Evolutionary conservation across 1,139 yeast genomes (phyloP).

Genomic region (Candida frijolesensis): DNA sequence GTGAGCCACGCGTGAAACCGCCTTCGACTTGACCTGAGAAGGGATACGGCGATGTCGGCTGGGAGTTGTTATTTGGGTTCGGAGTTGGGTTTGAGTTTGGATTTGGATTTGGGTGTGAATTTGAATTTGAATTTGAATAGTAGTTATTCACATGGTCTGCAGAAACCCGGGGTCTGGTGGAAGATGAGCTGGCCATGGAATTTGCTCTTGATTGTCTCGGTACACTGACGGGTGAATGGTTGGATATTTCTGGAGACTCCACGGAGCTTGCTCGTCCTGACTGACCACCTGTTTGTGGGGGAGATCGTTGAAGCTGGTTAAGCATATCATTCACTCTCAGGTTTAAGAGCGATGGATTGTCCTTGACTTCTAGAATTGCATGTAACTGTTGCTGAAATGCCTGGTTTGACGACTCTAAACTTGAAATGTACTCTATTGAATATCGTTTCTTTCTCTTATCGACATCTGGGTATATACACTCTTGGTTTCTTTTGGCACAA

Average conservation of each 20-base stretch:
- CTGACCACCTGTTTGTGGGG: not conserved
- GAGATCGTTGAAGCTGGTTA: not conserved
- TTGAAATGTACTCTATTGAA: slow-evolving; percentile 13
- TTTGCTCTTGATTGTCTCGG: not conserved
- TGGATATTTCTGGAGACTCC: not conserved
- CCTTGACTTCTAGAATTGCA: slow-evolving; percentile 4
- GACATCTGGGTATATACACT: slow-evolving; percentile 16
- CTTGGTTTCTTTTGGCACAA: slow-evolving; percentile 14
- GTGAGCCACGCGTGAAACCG: too few relatives aligned
- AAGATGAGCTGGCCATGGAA: not conserved
- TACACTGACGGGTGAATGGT: not conserved
- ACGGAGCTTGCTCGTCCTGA: not conserved
- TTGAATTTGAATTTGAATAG: not conserved
- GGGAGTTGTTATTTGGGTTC: not conserved
- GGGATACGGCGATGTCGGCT: slow-evolving; percentile 7
- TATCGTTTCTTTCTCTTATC: slow-evolving; percentile 14
- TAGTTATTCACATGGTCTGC: not conserved
- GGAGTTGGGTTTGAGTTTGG: too few relatives aligned
- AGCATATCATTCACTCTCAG: not conserved
- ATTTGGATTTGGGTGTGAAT: too few relatives aligned
- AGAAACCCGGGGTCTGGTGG: not conserved
- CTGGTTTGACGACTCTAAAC: slow-evolving; percentile 10
- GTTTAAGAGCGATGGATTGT: slow-evolving; percentile 7
- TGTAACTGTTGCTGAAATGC: slow-evolving; percentile 8
- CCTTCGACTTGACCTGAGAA: not conserved